phyloP scores from a whole-genome alignment of 257 asterid genomes.

The Orobanche coerulescens region DNA sequence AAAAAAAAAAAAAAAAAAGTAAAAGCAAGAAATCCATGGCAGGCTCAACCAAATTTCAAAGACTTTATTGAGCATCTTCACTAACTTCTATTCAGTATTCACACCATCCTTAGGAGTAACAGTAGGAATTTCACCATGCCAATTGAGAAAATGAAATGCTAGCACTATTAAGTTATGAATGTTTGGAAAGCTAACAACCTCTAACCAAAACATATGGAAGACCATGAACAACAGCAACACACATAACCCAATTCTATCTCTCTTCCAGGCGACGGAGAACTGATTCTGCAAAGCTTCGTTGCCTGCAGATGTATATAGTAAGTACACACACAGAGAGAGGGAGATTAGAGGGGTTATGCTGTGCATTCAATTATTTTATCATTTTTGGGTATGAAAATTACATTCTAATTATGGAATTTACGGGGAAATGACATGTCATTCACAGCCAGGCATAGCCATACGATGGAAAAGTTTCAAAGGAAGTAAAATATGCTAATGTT shows the following conservation, averaged over 20 bases:
- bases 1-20: no score
- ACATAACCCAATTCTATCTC: conserved; percentile 28
- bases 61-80: not conserved
- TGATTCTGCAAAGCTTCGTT: conserved; percentile 75
- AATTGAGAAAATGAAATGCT: conserved; percentile 16
- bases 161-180: not conserved
- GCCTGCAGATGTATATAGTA: conserved; percentile 44
- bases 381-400: not conserved
- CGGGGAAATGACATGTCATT: not conserved
- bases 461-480: not conserved
- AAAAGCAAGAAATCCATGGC: not conserved
- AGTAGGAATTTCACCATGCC: not conserved
- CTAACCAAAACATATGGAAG: conserved; percentile 5
- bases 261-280: conserved; percentile 68
- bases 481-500: not conserved
- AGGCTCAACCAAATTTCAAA: not conserved
- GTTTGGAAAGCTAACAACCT: not conserved
- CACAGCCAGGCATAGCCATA: not conserved
- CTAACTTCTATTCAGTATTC: not conserved
- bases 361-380: not conserved
- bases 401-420: not conserved
- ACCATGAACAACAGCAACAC: not conserved
- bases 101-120: not conserved
- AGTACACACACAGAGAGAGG: no score
- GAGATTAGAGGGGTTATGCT: not conserved